Conservation (phyloP, 805 yeast genomes). For the Tetrapisispora nanseiensis region DNA sequence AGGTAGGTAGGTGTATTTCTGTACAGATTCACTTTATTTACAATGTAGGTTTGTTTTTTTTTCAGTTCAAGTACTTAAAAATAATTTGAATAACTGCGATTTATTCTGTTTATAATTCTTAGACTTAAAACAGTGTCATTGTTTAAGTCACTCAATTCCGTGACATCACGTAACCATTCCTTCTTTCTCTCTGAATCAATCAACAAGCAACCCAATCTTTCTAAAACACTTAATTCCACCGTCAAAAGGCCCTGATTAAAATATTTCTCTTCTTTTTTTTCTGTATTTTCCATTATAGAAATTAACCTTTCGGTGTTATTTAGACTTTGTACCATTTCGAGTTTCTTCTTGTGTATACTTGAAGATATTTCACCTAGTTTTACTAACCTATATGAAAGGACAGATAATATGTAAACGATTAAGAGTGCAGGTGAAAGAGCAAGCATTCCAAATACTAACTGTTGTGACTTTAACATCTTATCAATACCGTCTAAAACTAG, state of each 20-base stretch:
- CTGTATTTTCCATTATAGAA: slow-evolving; percentile 19
- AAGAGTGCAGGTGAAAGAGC: slow-evolving; percentile 77
- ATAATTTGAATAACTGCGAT: slow-evolving; percentile 47
- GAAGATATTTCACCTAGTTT: slow-evolving; percentile 22
- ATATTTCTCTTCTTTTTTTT: slow-evolving; percentile 19
- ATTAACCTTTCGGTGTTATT: slow-evolving; percentile 53
- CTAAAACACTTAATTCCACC: slow-evolving; percentile 55
- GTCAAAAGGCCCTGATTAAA: slow-evolving; percentile 49
- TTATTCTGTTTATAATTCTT: slow-evolving; percentile 44
- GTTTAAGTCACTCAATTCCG: slow-evolving; percentile 41
- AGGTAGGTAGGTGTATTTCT: neutral
- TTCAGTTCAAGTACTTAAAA: neutral
- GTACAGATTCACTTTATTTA: neutral
- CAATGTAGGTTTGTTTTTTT: neutral
- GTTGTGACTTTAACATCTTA: slow-evolving; percentile 79
- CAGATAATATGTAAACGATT: slow-evolving; percentile 40
- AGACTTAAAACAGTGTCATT: slow-evolving; percentile 34
- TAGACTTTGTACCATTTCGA: slow-evolving; percentile 30
- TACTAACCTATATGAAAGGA: slow-evolving; percentile 24
- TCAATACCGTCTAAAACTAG: slow-evolving; percentile 87
- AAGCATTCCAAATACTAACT: slow-evolving; percentile 84
- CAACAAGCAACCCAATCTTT: slow-evolving; percentile 37
- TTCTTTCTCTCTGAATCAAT: slow-evolving; percentile 40
- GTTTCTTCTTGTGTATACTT: slow-evolving; percentile 18
- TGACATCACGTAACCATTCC: slow-evolving; percentile 57